Evolutionary conservation across 768 basidiomycete genomes (phyloP).

Genomic region (Sarcodon sp.): DNA sequence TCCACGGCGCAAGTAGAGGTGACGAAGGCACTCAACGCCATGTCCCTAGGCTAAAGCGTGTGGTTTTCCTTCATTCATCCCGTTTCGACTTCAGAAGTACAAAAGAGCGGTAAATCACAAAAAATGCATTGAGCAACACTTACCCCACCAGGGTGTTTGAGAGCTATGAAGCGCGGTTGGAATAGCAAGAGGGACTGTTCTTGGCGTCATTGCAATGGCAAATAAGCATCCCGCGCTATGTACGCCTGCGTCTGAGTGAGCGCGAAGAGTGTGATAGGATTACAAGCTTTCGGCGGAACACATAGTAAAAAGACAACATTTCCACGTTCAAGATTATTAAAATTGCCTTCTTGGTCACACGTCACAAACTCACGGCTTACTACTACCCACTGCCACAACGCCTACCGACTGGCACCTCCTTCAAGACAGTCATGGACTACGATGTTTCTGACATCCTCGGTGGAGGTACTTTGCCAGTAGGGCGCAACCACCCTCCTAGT

Average conservation of each 20-base stretch:
- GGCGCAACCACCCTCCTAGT: conserved; percentile 23
- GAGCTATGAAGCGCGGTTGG: no score
- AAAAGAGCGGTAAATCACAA: no score
- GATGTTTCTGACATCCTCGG: conserved; percentile 68
- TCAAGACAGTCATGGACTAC: conserved; percentile 33
- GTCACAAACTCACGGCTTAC: conserved; percentile 3
- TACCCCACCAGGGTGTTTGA: no score
- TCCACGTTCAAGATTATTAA: neutral
- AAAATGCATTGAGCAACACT: no score
- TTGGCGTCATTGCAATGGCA: conserved; percentile 6
- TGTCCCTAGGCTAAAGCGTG: conserved; percentile 70
- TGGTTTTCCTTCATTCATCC: conserved; percentile 24
- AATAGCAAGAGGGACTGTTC: conserved; percentile 7
- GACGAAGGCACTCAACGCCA: conserved; percentile 62
- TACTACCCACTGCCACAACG: conserved; percentile 4
- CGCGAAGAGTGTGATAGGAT: no score
- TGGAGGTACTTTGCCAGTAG: conserved; percentile 22
- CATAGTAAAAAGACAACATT: no score
- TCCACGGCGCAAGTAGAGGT: conserved; percentile 66
- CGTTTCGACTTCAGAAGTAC: neutral
- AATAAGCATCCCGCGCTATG: conserved; percentile 1
- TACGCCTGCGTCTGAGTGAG: no score
- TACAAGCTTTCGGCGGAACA: no score
- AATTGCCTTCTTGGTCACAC: conserved; percentile 6
- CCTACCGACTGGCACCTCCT: conserved; percentile 7